Evolutionary conservation across 176 grass and related monocot species (phyloP), one percentile per base, ranked within the genome.

Genomic region (Juncus inflexus): DNA sequence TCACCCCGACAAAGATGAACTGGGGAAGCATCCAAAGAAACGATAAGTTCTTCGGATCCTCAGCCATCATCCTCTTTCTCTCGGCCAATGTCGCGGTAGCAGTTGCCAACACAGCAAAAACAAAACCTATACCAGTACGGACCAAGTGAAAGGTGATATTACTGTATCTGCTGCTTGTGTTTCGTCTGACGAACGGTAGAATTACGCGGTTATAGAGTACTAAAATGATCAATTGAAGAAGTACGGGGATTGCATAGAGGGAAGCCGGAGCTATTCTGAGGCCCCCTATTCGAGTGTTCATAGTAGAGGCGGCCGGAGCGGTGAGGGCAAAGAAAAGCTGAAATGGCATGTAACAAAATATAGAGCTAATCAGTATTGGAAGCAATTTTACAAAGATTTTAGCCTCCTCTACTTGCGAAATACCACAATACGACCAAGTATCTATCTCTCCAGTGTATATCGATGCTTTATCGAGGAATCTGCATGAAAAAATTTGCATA

Each of bases 381-480:
- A 79, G 57, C 81, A 82, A 50, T 9, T 47, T 37, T 13, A 90
- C 65, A 55, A 90, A 61, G 3, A 64, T 79, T 41, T 83, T 90
- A 3, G 82, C 85, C 72, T 90, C 86, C 50, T 85, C 86, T 64
- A 86, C 86, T 61, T 90, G 80, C 2, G 43, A 59, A 8, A 15
- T 54, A 54, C 35, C 67, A 61, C 86, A 90, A 8, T n/a, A 15
- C 28, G 72, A 67, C 86, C 86, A 86, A 13, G 72, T 4, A n/a
- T 74, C 66, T 4, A 62, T 15, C 37, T 70, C 64, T 50, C 66
- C 86, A 64, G 5, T 37, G 49, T 54, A 7, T n/a, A 90, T 79
- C n/a, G 75, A 82, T 37, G 79, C 86, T 69, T 82, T 85, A 16
- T 90, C 62, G 1, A 90, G 82, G 63, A 90, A 90, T 37, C 86